Evolutionary conservation across 495 filamentous ascomycete species (phyloP).

Genomic region (Geopyxis carbonaria): DNA sequence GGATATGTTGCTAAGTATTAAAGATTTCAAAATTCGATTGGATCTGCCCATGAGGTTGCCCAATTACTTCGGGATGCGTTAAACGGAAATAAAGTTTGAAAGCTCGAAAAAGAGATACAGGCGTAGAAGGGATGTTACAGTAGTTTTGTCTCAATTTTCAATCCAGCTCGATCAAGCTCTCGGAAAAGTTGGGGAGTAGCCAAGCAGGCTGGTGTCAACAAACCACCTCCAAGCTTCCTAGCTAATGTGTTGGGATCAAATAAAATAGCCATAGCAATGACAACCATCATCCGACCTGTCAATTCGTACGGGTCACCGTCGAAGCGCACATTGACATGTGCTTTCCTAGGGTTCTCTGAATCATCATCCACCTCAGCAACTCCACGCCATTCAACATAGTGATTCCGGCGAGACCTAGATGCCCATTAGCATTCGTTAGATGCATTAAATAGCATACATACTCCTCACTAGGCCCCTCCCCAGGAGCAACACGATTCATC

Average conservation of each 20-base stretch:
- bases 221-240: conserved; percentile 15
- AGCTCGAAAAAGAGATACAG: no score
- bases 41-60: conserved; percentile 16
- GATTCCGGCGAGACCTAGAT: conserved; percentile 9
- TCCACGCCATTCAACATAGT: conserved; percentile 20
- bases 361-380: conserved; percentile 23
- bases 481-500: conserved; percentile 9
- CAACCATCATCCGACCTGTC: conserved; percentile 17
- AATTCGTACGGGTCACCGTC: conserved; percentile 17
- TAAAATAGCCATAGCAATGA: conserved; percentile 18
- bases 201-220: conserved; percentile 17
- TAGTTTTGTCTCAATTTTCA: conserved; percentile 22
- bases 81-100: no score
- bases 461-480: conserved; percentile 19
- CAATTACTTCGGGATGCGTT: background rate
- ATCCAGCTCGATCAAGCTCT: conserved; percentile 17
- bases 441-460: conserved; percentile 1
- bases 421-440: conserved; percentile 1
- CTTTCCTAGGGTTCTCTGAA: conserved; percentile 19
- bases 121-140: no score
- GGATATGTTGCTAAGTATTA: background rate
- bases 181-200: conserved; percentile 18
- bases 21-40: conserved; percentile 22
- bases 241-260: conserved; percentile 13
- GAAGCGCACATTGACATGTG: conserved; percentile 12